Base-by-base conservation (phyloP, 2,329 filamentous ascomycete species). In the Arthrobotrys conoides region DNA sequence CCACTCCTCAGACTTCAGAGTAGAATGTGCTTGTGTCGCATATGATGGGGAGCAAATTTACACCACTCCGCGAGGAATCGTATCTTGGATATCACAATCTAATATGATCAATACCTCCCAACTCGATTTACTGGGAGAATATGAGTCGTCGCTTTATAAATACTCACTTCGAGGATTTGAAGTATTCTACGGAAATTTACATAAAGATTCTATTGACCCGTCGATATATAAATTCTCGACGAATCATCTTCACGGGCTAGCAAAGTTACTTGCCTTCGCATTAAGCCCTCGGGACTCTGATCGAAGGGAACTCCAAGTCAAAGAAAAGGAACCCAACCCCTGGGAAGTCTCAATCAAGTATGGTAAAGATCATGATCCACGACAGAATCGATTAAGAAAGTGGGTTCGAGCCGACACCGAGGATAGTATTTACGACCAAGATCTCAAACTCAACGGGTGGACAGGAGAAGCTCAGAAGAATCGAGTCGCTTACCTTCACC, bases 181-280 rank as follows among this genome's bases (percentile, higher is more conserved):
- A 83, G 89, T 96, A 0, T 91, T 92, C 83, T 96, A 92, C 90
- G 88, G 91, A 0, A 87, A 90, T 9, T 86, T 96, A 10, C 91
- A 96, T 80, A 89, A 93, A 18, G 88, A 88, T 14, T 88, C 89
- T 5, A 86, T 96, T 66, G 93, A 96, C 81, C 93, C 93, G 2
- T 96, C 93, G 24, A 94, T 97, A 57, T 96, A 92, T 79, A 93
- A 97, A 84, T 87, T 93, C 63, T 92, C 90, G 70, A 96, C 96
- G 81, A 87, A 87, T 59, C 87, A 92, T 41, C 94, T 92, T 0
- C 86, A 92, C 18, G 93, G 93, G 0, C 87, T 97, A 18, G 93
- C 93, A 30, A 88, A 93, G 51, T 87, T 97, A 1, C 86, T 97
- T 5, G 91, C 96, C 3, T 86, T 96, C 0, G 93, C 93, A 0